These are phyloP conservation scores for Eucommia ulmoides DNA, from an alignment of 257 asterid genomes.

Conservation along the genomic window DNA sequence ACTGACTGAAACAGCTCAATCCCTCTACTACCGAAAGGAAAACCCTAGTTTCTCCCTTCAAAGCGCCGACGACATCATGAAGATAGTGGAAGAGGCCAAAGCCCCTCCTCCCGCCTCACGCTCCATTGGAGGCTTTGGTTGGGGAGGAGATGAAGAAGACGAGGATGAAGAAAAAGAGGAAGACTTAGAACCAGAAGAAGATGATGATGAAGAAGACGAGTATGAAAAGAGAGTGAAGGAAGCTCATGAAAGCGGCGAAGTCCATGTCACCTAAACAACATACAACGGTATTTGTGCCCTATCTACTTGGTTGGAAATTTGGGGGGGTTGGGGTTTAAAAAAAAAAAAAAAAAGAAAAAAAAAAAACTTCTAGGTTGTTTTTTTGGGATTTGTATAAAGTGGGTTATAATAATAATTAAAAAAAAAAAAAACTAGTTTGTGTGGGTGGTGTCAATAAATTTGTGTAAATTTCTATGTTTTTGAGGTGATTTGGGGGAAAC, in stretches of 20 bases:
- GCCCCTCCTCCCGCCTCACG: constrained; percentile 50
- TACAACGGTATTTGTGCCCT: too few species aligned
- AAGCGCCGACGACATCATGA: constrained; percentile 22
- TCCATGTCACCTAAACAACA: constrained; percentile 38
- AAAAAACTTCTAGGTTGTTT: too few species aligned
- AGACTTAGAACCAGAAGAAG: constrained; percentile 28
- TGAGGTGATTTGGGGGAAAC: too few species aligned
- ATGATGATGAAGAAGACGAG: constrained; percentile 50
- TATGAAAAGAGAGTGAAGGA: constrained; percentile 70
- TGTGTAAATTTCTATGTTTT: too few species aligned
- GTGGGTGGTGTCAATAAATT: too few species aligned
- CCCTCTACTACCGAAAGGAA: constrained; percentile 43
- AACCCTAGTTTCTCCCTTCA: constrained; percentile 63
- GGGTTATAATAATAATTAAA: too few species aligned
- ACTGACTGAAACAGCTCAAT: constrained; percentile 30
- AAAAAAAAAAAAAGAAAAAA: too few species aligned
- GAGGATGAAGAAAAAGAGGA: constrained; percentile 35
- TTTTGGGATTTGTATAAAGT: too few species aligned
- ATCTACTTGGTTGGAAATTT: too few species aligned
- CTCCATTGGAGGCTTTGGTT: constrained; percentile 47
- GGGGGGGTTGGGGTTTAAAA: too few species aligned
- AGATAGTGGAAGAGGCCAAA: constrained; percentile 33
- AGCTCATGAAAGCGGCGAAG: constrained; percentile 68
- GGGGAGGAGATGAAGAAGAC: constrained; percentile 64
- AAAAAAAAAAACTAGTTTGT: too few species aligned